These are phyloP conservation scores for Excoecaria cochinchinensis DNA, from an alignment of 345 rosid species.

Conservation along the genomic window DNA sequence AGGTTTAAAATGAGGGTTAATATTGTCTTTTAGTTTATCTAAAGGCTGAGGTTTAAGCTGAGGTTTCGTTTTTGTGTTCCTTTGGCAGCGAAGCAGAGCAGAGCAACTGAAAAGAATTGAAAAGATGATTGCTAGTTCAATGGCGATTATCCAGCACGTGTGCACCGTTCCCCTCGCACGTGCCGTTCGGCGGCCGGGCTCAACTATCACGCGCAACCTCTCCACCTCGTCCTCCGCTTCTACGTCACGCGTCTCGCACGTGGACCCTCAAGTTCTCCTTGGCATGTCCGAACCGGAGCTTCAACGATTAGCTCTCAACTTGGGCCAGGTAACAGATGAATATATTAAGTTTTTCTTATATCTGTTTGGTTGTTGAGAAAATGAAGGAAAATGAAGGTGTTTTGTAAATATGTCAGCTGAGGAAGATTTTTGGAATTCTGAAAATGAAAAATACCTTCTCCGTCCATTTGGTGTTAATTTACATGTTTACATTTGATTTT, in stretches of 20 bases:
- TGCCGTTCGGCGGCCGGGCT: conserved; percentile 37
- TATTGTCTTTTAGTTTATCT: not conserved
- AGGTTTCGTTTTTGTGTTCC: conserved; percentile 16
- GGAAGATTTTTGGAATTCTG: not conserved
- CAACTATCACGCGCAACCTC: conserved; percentile 36
- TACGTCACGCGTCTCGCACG: conserved; percentile 45
- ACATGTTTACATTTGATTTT: not conserved
- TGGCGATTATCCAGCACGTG: conserved; percentile 60
- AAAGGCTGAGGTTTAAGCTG: conserved; percentile 14
- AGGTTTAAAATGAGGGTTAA: not conserved
- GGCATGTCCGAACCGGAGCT: conserved; percentile 93
- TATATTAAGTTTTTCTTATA: not conserved
- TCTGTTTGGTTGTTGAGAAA: not conserved
- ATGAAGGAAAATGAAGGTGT: not conserved
- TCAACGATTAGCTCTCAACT: conserved; percentile 71
- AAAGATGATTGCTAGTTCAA: conserved; percentile 45
- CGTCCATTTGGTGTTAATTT: not conserved
- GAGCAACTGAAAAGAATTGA: not conserved
- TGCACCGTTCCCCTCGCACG: conserved; percentile 59
- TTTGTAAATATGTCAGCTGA: not conserved
- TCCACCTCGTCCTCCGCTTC: conserved; percentile 26
- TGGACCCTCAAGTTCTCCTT: conserved; percentile 67
- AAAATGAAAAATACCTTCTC: not conserved
- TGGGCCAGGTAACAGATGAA: conserved; percentile 60
- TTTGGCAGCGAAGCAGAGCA: not conserved